Evolutionary conservation across 192 early-diverging fungal species (phyloP).

Genomic region (Gamsiella multidivaricata): DNA sequence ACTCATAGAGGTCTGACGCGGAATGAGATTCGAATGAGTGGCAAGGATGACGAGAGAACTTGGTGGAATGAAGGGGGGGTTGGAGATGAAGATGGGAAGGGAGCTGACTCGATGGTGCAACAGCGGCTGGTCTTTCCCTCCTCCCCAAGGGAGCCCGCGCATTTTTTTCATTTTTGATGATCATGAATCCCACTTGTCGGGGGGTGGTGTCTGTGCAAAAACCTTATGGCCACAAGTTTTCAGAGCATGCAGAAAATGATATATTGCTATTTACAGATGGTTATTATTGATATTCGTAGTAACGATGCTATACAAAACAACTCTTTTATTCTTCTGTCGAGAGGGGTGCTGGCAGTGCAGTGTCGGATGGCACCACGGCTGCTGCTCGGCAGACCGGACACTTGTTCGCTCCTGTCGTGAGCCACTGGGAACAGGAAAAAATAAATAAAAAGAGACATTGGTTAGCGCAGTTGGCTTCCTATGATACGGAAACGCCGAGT

Average conservation of each 20-base stretch:
- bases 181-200: too few species aligned
- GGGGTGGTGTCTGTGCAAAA: too few species aligned
- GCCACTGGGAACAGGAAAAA: slow-evolving; percentile 42
- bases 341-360: not conserved
- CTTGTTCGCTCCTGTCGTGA: slow-evolving; percentile 46
- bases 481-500: not conserved
- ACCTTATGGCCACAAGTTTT: too few species aligned
- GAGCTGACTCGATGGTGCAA: too few species aligned
- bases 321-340: not conserved
- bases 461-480: not conserved
- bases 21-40: not conserved
- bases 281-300: too few species aligned
- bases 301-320: too few species aligned
- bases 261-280: too few species aligned
- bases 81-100: not conserved
- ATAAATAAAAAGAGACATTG: not conserved
- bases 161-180: too few species aligned
- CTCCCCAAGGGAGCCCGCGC: too few species aligned
- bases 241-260: too few species aligned
- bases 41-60: not conserved
- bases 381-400: slow-evolving; percentile 62
- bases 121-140: too few species aligned
- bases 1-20: slow-evolving; percentile 15
- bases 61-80: not conserved
- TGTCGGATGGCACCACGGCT: slow-evolving; percentile 42